A percentile compares a stretch with the other conserved stretches of the same genome.
Conservation (phyloP, 2,329 filamentous ascomycete genomes). For the Fusarium goolgardi region DNA sequence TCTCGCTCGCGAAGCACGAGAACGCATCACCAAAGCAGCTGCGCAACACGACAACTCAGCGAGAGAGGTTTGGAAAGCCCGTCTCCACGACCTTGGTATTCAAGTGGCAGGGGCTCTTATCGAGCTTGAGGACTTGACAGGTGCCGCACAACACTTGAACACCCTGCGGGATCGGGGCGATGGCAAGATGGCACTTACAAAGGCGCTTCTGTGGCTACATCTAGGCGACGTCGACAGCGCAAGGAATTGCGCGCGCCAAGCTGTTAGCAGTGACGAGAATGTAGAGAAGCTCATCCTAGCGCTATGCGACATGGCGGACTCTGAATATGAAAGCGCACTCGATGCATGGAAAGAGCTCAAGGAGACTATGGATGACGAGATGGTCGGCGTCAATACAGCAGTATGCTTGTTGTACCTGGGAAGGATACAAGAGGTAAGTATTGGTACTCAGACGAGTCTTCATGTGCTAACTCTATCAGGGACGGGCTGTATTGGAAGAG, state of each 20-base stretch:
- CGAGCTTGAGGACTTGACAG: conserved; percentile 88
- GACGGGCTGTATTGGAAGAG: conserved; percentile 73
- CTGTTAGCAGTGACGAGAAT: conserved; percentile 47
- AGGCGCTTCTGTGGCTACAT: conserved; percentile 78
- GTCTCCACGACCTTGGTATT: conserved; percentile 80
- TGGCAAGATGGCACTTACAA: conserved; percentile 59
- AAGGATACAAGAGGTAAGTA: conserved; percentile 73
- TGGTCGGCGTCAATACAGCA: conserved; percentile 84
- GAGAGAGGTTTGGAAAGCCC: conserved; percentile 73
- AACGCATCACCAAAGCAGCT: conserved; percentile 63
- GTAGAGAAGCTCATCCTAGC: conserved; percentile 68
- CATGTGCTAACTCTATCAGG: conserved; percentile 56
- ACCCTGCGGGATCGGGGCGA: conserved; percentile 61
- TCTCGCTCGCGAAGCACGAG: conserved; percentile 80
- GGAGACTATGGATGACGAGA: conserved; percentile 65
- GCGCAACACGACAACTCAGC: conserved; percentile 63
- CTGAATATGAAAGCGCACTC: conserved; percentile 73
- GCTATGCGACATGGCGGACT: conserved; percentile 82
- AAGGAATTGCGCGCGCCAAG: conserved; percentile 60
- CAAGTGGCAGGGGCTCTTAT: conserved; percentile 74
- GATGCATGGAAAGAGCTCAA: conserved; percentile 67
- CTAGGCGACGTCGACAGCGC: conserved; percentile 81
- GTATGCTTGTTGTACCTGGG: conserved; percentile 88
- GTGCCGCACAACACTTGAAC: conserved; percentile 78
- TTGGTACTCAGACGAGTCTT: neutral